Base-by-base conservation (phyloP, 2,329 filamentous ascomycete genomes). In the Chaetomium sp. region DNA sequence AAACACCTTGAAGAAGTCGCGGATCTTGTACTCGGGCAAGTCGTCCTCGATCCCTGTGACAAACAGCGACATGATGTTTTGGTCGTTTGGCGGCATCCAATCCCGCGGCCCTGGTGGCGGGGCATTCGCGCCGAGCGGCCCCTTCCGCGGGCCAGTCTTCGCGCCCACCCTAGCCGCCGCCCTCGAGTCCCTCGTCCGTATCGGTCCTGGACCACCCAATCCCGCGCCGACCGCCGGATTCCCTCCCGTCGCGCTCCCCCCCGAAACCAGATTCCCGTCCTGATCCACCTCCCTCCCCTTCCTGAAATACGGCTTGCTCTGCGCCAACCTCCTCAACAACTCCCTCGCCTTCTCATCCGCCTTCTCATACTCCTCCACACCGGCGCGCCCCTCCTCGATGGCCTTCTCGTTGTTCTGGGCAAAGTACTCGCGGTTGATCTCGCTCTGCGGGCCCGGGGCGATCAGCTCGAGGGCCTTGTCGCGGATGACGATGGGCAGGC, bases 381-480 rank as follows among this genome's bases (percentile, higher is more conserved):
- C 90, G 7, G 90, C 91, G 68, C 91, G 84, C 2, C 95, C 95
- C 71, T 98, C 93, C 74, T 98, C 93, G 57, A 99, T 93, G 67
- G 96, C 92, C 73, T 89, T 91, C 80, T 98, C 94, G 77, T 98
- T 93, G 75, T 98, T 95, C 76, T 99, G 95, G 16, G 95, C 95
- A 77, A 96, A 99, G 78, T 95, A 99, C 78, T 99, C 93, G 71
- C 95, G 83, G 80, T 99, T 99, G 77, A 99, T 92, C 62, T 91
- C 90, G 75, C 92, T 96, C 68, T 92, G 87, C 0, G 95, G 95
- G 0, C 95, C 95, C 0, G 95, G 93, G 0, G 94, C 93, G 50
- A 98, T 91, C 90, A 99, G 97, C 82, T 98, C 98, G 68, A 99
- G 83, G 5, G 96, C 95, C 3, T 95, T 95, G 81, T 99, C 95